Evolutionary conservation across 1,139 yeast species (phyloP), one percentile per base, ranked within the genome.

Genomic region (Taphrina populina): DNA sequence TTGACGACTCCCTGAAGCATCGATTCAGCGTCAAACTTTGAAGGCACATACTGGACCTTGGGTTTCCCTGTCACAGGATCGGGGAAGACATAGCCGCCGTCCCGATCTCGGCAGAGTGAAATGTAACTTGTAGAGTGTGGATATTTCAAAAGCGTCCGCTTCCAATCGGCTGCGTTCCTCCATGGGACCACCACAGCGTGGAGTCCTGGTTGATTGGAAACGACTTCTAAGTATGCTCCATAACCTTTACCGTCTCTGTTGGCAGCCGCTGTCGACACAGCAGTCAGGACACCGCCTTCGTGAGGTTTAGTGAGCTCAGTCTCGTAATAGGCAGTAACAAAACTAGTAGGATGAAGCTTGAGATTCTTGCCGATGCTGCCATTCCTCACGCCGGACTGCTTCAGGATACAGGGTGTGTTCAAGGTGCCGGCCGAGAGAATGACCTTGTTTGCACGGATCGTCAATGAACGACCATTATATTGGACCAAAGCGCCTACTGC

Each of bases 171-270:
- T 39, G 77, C 72, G 7, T 70, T 65, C 20, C 65, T 61, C 80
- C 81, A 80, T 3, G 82, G 82, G 8, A 71, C 47, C 60, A 73
- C 74, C 20, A 67, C 66, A 17, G 70, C 59, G 56, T 74, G 73
- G 21, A 77, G 59, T 46, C 66, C 66, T 1, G 83, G 84, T 10
- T 73, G 68, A 62, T 78, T 80, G 39, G 76, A 69, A 19, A 78
- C 62, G 2, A 82, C 71, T 66, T 80, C 84, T 56, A 80, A 72
- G 65, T 75, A 76, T 10, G 81, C 78, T 1, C 84, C 84, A 63
- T 79, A 82, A 2, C 73, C 79, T 59, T 73, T 69, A 1, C 83
- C 83, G 64, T 80, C 83, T 33, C 78, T 62, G 61, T 80, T 79
- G 56, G 74, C 81, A 11, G 26, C 69, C 73, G 63, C 77, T 73